Conservation (phyloP, 495 filamentous ascomycete genomes). For the Staphylotrichum longicolle region DNA sequence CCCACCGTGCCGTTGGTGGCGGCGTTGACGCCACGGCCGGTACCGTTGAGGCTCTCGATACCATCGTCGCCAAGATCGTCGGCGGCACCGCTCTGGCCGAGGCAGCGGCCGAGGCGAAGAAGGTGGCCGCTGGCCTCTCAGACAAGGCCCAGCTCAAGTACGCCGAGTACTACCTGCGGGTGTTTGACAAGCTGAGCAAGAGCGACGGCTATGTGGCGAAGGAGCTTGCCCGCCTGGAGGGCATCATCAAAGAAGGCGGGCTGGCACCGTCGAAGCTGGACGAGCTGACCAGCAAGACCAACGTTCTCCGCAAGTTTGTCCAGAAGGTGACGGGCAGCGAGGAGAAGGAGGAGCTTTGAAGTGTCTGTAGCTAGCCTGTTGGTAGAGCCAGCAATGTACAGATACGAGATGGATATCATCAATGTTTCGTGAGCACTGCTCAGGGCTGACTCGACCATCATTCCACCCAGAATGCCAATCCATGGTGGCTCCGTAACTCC, state of each 20-base stretch:
- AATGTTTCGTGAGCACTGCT: too few species aligned
- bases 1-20: slow-evolving; percentile 80
- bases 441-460: too few species aligned
- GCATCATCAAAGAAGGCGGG: slow-evolving; percentile 79
- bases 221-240: slow-evolving; percentile 77
- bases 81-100: slow-evolving; percentile 55
- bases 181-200: slow-evolving; percentile 75
- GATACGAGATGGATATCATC: too few species aligned
- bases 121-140: slow-evolving; percentile 63
- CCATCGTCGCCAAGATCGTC: slow-evolving; percentile 65
- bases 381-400: background rate
- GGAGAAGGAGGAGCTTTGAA: slow-evolving; percentile 69
- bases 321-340: slow-evolving; percentile 35
- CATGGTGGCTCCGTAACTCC: background rate
- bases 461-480: too few species aligned
- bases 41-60: slow-evolving; percentile 73
- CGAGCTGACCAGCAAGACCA: slow-evolving; percentile 80
- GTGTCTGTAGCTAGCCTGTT: background rate
- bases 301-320: slow-evolving; percentile 81
- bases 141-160: slow-evolving; percentile 64
- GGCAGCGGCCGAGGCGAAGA: slow-evolving; percentile 63
- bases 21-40: slow-evolving; percentile 77
- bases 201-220: slow-evolving; percentile 78
- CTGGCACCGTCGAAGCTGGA: slow-evolving; percentile 84
- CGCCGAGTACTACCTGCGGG: slow-evolving; percentile 91